Evolutionary conservation across 2,329 filamentous ascomycete species (phyloP).

Genomic region (Pseudogymnoascus sp.): DNA sequence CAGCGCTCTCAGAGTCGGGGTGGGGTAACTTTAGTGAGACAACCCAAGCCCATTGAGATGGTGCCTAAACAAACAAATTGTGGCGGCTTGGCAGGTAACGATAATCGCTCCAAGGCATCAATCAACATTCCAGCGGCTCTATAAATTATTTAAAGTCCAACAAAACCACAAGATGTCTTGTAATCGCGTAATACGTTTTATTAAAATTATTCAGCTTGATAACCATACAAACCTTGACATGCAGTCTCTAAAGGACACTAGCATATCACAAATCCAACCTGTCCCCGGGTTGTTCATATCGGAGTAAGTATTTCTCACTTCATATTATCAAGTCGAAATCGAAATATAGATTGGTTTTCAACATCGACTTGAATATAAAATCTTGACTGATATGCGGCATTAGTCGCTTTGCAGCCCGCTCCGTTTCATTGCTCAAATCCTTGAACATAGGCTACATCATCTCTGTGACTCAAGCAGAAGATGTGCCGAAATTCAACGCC

Average conservation of each 20-base stretch:
- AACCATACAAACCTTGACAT: neutral
- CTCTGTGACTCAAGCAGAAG: constrained; percentile 8
- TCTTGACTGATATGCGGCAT: neutral
- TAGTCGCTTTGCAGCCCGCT: constrained; percentile 12
- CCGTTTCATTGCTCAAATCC: constrained; percentile 1
- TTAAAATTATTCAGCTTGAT: neutral
- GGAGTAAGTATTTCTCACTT: neutral
- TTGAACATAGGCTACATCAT: constrained; percentile 10
- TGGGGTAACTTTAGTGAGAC: neutral
- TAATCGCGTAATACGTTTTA: neutral
- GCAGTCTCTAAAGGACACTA: neutral
- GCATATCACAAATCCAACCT: neutral
- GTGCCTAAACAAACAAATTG: neutral
- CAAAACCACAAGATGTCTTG: neutral
- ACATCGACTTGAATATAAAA: neutral
- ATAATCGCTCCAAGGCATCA: neutral
- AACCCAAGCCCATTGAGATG: neutral
- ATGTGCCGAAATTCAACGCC: constrained; percentile 8
- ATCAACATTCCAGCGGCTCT: neutral
- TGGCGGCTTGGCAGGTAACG: neutral
- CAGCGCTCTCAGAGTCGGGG: too few species aligned
- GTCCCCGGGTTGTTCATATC: neutral
- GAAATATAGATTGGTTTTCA: neutral
- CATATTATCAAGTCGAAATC: neutral
- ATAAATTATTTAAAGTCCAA: neutral